Conservation (phyloP, 2,329 filamentous ascomycete species). For the Metarhizium anisopliae region DNA sequence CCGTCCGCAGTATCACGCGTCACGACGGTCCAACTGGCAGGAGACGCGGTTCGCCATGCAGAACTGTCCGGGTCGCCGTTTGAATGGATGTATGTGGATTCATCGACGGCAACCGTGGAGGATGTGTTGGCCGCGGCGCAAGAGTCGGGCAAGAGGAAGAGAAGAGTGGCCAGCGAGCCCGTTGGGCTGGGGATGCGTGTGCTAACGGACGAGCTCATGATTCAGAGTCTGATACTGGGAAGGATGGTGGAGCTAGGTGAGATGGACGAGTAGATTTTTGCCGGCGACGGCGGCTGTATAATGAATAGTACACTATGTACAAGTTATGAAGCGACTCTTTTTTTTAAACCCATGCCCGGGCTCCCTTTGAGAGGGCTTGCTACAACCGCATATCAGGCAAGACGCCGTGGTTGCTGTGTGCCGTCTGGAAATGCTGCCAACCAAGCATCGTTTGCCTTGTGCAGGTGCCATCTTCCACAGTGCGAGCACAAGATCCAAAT, state of each 20-base stretch:
- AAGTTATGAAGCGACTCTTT: too few relatives aligned
- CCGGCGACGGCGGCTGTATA: too few relatives aligned
- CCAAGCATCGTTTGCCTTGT: too few relatives aligned
- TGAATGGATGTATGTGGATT: constrained; percentile 75
- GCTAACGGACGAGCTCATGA: constrained; percentile 76
- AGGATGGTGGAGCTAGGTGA: constrained; percentile 60
- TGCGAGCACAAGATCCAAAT: too few relatives aligned
- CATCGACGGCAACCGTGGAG: constrained; percentile 45
- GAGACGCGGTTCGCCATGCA: constrained; percentile 43
- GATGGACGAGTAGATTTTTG: constrained; percentile 10
- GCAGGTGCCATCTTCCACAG: too few relatives aligned
- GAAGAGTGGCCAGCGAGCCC: constrained; percentile 21
- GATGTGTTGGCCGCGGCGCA: constrained; percentile 31
- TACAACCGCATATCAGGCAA: too few relatives aligned
- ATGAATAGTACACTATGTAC: too few relatives aligned
- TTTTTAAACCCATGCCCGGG: too few relatives aligned
- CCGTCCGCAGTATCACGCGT: constrained; percentile 57
- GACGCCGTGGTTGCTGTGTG: too few relatives aligned
- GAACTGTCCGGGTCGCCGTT: constrained; percentile 42
- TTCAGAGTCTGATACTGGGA: constrained; percentile 87
- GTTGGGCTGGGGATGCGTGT: constrained; percentile 50
- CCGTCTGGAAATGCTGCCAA: too few relatives aligned
- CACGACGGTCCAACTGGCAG: constrained; percentile 56
- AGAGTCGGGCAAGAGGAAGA: constrained; percentile 29
- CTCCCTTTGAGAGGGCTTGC: too few relatives aligned